These are phyloP conservation scores for Candida silvatica DNA, from an alignment of 805 yeast species.

Conservation along the genomic window DNA sequence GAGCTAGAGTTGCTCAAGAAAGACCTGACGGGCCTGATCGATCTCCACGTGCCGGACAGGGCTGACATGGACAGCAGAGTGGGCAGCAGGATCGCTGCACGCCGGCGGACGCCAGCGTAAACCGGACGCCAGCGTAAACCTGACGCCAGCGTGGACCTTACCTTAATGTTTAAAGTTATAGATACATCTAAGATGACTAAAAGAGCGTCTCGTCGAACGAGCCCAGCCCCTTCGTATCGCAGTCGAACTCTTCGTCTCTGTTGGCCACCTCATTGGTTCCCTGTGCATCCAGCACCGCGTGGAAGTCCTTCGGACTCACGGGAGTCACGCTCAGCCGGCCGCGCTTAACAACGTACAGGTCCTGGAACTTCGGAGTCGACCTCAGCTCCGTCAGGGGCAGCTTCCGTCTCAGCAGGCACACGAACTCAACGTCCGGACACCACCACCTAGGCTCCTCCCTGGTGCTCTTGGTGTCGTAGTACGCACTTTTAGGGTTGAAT, in stretches of 20 bases:
- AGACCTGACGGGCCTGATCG: slow-evolving; percentile 59
- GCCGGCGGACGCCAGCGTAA: not conserved
- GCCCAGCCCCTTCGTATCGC: slow-evolving; percentile 8
- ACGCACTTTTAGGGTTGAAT: slow-evolving; percentile 32
- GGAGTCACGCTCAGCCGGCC: slow-evolving; percentile 45
- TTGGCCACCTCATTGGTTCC: slow-evolving; percentile 7
- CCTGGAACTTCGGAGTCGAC: slow-evolving; percentile 21
- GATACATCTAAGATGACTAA: no score
- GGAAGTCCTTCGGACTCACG: slow-evolving; percentile 35
- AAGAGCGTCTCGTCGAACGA: not conserved
- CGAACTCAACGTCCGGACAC: slow-evolving; percentile 42
- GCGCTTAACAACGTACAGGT: slow-evolving; percentile 37
- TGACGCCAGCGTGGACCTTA: no score
- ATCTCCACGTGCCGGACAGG: slow-evolving; percentile 68
- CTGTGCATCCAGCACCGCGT: slow-evolving; percentile 30
- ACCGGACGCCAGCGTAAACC: no score
- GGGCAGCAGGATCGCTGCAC: slow-evolving; percentile 20
- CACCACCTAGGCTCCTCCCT: slow-evolving; percentile 43
- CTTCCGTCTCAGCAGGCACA: slow-evolving; percentile 33
- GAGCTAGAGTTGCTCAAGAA: slow-evolving; percentile 55
- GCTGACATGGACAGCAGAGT: slow-evolving; percentile 75
- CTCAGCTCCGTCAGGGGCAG: slow-evolving; percentile 32
- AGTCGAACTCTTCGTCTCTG: slow-evolving; percentile 11
- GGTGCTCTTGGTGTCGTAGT: slow-evolving; percentile 39
- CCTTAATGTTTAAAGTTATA: no score